Conservation (phyloP, 2,329 filamentous ascomycete species). For the Neopestalotiopsis sp. region DNA sequence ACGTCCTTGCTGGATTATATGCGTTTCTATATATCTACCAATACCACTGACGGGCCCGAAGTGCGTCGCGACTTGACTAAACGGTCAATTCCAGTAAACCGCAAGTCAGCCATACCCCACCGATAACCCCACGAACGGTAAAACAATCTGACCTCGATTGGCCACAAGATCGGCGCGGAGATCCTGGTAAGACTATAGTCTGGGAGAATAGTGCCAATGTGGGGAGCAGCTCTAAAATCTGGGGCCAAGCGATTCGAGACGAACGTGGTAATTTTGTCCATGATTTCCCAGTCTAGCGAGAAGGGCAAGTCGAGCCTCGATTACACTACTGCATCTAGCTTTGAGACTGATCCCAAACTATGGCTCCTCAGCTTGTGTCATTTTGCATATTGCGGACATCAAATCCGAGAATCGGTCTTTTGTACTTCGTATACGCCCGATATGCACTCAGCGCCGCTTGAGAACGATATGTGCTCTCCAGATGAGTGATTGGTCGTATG, state of each 20-base stretch:
- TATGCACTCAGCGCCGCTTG: not conserved
- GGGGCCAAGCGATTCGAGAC: not conserved
- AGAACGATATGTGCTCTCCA: not conserved
- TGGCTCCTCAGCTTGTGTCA: not conserved
- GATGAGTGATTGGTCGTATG: too few species aligned
- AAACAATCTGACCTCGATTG: not conserved
- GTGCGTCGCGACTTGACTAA: not conserved
- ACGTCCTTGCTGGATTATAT: not conserved
- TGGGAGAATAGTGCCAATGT: not conserved
- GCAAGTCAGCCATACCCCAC: not conserved
- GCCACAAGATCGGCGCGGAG: not conserved
- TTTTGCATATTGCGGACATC: not conserved
- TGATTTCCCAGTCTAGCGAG: not conserved
- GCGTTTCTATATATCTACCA: not conserved
- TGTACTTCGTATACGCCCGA: not conserved
- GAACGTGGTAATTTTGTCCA: not conserved
- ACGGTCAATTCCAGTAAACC: not conserved
- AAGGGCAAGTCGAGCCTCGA: not conserved
- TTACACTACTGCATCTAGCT: not conserved
- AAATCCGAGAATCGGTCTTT: not conserved
- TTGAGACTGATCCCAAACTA: not conserved
- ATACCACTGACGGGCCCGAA: not conserved
- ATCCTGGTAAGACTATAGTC: conserved; percentile 2
- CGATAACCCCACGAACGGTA: not conserved
- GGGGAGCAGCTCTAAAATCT: not conserved